Conservation (phyloP, 257 asterid species). For the Solanum ossicruentum region DNA sequence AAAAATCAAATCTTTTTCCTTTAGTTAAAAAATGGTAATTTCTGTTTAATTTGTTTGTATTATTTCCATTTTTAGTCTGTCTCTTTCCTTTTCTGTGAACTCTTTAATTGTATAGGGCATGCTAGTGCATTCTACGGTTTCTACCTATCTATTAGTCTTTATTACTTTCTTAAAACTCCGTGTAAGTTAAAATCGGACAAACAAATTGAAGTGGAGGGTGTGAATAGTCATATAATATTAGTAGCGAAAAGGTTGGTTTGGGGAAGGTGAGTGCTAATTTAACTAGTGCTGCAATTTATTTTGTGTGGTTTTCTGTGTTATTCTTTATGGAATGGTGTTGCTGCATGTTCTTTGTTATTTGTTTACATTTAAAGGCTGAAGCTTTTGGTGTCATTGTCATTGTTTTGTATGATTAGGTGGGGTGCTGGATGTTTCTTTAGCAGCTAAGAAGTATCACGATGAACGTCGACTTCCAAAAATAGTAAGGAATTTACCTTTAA, state of each 20-base stretch:
- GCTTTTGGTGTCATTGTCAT: constrained; percentile 3
- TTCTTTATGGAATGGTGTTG: background rate
- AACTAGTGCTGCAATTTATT: background rate
- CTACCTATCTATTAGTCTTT: background rate
- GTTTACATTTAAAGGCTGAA: background rate
- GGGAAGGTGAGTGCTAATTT: background rate
- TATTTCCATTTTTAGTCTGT: background rate
- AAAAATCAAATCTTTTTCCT: background rate
- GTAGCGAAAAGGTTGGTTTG: background rate
- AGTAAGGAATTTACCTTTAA: constrained; percentile 30
- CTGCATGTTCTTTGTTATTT: background rate
- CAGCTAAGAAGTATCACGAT: constrained; percentile 35
- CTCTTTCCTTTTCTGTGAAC: background rate
- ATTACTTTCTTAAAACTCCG: background rate
- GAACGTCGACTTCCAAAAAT: constrained; percentile 54
- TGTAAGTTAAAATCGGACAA: background rate
- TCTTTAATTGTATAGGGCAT: background rate
- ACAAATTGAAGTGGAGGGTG: background rate
- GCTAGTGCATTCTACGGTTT: background rate
- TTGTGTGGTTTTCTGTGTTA: background rate
- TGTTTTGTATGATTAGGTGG: constrained; percentile 39
- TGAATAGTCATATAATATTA: background rate
- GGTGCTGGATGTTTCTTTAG: constrained; percentile 68
- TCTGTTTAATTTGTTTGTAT: background rate
- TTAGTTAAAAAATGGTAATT: background rate